Percentiles rank a stretch among this genome's conserved stretches.
Conservation (phyloP, 2,329 filamentous ascomycete genomes). For the Pseudogymnoascus sp. region DNA sequence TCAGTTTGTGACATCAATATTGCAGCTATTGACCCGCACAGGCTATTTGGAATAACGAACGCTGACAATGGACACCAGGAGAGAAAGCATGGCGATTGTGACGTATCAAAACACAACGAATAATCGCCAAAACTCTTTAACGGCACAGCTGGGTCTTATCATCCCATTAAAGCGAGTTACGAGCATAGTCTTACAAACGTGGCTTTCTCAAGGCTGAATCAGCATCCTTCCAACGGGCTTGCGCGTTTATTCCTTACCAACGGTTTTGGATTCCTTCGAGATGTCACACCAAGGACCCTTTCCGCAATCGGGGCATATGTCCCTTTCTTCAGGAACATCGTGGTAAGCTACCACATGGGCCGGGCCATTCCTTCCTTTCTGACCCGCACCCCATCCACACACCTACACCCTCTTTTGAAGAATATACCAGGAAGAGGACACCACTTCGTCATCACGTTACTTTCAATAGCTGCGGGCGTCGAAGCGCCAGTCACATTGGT, state of each 20-base stretch:
- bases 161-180: constrained; percentile 2
- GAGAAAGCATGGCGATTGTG: not conserved
- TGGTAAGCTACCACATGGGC: constrained; percentile 8
- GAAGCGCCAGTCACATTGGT: constrained; percentile 14
- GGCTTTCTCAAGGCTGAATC: not conserved
- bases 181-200: not conserved
- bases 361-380: constrained; percentile 1
- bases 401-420: not conserved
- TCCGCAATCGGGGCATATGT: not conserved
- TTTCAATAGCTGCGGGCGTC: constrained; percentile 17
- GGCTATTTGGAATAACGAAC: not conserved
- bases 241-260: constrained; percentile 3
- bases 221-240: not conserved
- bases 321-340: not conserved
- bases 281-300: not conserved
- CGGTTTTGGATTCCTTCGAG: not conserved
- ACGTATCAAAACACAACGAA: not conserved
- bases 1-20: not conserved
- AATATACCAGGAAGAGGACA: constrained; percentile 19
- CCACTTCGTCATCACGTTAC: constrained; percentile 27
- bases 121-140: not conserved
- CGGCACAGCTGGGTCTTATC: not conserved
- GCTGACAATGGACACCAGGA: not conserved
- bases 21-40: no score
- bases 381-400: not conserved